phyloP scores from a whole-genome alignment of 306 rosid species.

The Castanea crenata region DNA sequence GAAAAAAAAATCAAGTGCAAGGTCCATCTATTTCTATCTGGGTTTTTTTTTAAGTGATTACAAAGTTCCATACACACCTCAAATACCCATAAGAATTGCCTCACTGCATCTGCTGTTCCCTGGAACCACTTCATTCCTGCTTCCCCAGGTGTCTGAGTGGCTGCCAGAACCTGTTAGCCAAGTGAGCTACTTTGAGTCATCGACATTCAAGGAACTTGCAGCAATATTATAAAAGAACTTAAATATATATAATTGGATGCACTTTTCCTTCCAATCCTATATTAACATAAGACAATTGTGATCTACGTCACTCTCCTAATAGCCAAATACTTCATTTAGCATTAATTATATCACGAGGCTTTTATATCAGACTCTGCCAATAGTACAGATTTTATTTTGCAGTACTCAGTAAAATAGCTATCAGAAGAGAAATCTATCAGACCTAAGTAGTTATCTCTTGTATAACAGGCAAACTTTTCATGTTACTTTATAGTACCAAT shows the following conservation, averaged over 20 bases:
- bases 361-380: neutral
- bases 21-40: conserved; percentile 5
- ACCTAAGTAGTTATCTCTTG: neutral
- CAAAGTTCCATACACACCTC: conserved; percentile 35
- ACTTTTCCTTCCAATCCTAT: neutral
- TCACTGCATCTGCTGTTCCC: conserved; percentile 97
- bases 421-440: neutral
- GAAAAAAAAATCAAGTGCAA: neutral
- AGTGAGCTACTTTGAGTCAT: conserved; percentile 14
- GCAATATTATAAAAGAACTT: neutral
- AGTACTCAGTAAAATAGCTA: neutral
- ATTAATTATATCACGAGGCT: neutral
- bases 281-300: neutral
- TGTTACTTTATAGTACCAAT: neutral
- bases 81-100: conserved; percentile 90
- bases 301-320: neutral
- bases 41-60: neutral
- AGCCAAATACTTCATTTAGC: neutral
- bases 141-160: conserved; percentile 92
- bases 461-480: neutral
- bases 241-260: neutral
- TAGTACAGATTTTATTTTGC: neutral
- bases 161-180: conserved; percentile 76
- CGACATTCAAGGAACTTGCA: neutral
- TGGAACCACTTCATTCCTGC: conserved; percentile 92